Conservation (phyloP, 768 basidiomycete genomes). For the Strobilomyces confusus region DNA sequence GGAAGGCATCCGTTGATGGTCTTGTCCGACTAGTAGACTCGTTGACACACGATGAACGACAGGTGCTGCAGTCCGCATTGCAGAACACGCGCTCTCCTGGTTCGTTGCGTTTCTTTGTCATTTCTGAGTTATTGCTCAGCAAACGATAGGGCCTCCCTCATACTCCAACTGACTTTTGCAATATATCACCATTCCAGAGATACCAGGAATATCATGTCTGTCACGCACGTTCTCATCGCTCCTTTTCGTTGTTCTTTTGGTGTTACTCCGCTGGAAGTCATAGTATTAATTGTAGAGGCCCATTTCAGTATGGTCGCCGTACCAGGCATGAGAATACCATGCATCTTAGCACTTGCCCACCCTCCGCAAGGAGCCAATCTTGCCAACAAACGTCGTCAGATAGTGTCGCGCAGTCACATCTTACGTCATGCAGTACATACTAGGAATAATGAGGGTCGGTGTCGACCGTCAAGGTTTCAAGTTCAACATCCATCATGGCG, state of each 20-base stretch:
- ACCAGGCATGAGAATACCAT: slow-evolving; percentile 9
- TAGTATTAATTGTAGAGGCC: slow-evolving; percentile 15
- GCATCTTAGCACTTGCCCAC: neutral
- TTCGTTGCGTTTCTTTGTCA: slow-evolving; percentile 31
- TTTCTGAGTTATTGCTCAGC: slow-evolving; percentile 2
- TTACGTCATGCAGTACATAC: too few species aligned
- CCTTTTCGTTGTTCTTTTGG: slow-evolving; percentile 5
- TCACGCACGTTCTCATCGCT: neutral
- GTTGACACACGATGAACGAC: slow-evolving; percentile 70
- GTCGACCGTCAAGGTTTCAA: neutral
- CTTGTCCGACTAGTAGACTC: slow-evolving; percentile 69
- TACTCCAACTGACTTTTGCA: slow-evolving; percentile 28
- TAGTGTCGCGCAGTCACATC: too few species aligned
- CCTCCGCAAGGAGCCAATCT: too few species aligned
- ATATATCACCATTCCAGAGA: slow-evolving; percentile 2
- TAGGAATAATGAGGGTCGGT: too few species aligned
- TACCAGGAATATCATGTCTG: slow-evolving; percentile 9
- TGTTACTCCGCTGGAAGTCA: neutral
- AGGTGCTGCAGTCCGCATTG: slow-evolving; percentile 54
- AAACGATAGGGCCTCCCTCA: slow-evolving; percentile 37
- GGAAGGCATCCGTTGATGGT: slow-evolving; percentile 72
- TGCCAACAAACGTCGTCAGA: too few species aligned
- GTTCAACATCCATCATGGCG: slow-evolving; percentile 9
- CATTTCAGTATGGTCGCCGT: slow-evolving; percentile 15
- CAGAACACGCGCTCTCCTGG: slow-evolving; percentile 60